phyloP scores from a whole-genome alignment of 768 basidiomycete genomes.

The Clathrus columnatus region DNA sequence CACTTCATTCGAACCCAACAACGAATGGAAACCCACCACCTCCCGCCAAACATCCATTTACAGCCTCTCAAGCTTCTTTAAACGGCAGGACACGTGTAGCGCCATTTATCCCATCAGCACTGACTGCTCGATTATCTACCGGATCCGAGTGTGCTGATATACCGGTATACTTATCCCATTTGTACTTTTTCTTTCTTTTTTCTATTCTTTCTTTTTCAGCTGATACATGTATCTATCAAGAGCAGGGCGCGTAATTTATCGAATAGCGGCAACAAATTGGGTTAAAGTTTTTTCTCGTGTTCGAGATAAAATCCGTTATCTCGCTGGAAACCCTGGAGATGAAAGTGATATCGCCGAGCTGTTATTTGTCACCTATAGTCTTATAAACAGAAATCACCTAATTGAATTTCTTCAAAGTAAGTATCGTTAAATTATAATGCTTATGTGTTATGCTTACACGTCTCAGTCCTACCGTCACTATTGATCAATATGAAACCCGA shows the following conservation, averaged over 20 bases:
- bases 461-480: slow-evolving; percentile 60
- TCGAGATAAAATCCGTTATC: slow-evolving; percentile 54
- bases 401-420: slow-evolving; percentile 61
- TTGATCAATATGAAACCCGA: slow-evolving; percentile 76
- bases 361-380: slow-evolving; percentile 67
- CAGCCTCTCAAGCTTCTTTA: neutral
- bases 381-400: slow-evolving; percentile 61
- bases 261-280: slow-evolving; percentile 87
- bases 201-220: neutral
- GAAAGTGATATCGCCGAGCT: slow-evolving; percentile 66
- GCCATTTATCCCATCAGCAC: slow-evolving; percentile 6
- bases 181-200: slow-evolving; percentile 12
- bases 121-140: slow-evolving; percentile 5
- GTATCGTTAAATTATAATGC: slow-evolving; percentile 13
- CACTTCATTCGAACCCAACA: neutral
- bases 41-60: neutral
- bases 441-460: slow-evolving; percentile 2
- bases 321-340: slow-evolving; percentile 43
- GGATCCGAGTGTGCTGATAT: neutral
- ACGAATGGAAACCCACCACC: neutral
- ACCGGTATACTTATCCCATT: slow-evolving; percentile 9
- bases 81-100: neutral
- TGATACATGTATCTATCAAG: neutral
- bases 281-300: slow-evolving; percentile 62
- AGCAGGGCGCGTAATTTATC: slow-evolving; percentile 73